A percentile compares a stretch with the other conserved stretches of the same genome.
Evolutionary conservation across 345 rosid genomes (phyloP).

Genomic region (Populus nigra): DNA sequence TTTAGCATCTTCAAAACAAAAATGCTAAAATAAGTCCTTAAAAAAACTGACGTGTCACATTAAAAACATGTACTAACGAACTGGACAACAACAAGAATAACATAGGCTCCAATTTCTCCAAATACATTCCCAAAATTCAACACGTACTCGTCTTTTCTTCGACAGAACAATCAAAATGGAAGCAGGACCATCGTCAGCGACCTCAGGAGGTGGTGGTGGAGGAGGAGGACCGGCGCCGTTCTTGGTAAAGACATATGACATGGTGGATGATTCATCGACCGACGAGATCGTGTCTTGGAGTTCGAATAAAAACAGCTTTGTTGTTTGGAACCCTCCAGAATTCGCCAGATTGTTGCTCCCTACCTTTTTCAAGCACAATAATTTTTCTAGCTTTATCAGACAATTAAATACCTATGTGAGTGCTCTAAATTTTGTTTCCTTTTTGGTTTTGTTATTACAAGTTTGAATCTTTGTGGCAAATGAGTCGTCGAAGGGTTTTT

Average conservation of each 20-base stretch:
- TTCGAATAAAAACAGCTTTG: constrained; percentile 61
- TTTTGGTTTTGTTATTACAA: background rate
- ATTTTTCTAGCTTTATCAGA: constrained; percentile 92
- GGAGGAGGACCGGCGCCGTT: constrained; percentile 84
- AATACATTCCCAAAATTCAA: background rate
- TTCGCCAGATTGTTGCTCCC: constrained; percentile 79
- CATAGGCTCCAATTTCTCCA: background rate
- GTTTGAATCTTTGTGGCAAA: background rate
- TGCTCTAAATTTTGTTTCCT: background rate
- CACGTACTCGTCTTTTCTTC: background rate
- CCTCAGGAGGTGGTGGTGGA: background rate
- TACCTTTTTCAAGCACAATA: constrained; percentile 86
- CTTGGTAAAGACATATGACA: constrained; percentile 77
- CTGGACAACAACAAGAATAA: background rate
- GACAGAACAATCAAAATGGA: constrained; percentile 13
- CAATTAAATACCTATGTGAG: constrained; percentile 92
- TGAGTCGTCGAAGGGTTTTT: background rate
- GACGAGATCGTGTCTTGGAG: constrained; percentile 90
- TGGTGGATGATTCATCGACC: constrained; percentile 81
- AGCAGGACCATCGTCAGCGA: constrained; percentile 4
- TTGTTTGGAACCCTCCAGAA: constrained; percentile 92
- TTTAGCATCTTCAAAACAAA: too few species aligned
- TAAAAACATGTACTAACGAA: background rate
- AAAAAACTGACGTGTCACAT: background rate
- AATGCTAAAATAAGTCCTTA: background rate